Conservation (phyloP, 2,329 filamentous ascomycete species). For the Phyllachora maydis region DNA sequence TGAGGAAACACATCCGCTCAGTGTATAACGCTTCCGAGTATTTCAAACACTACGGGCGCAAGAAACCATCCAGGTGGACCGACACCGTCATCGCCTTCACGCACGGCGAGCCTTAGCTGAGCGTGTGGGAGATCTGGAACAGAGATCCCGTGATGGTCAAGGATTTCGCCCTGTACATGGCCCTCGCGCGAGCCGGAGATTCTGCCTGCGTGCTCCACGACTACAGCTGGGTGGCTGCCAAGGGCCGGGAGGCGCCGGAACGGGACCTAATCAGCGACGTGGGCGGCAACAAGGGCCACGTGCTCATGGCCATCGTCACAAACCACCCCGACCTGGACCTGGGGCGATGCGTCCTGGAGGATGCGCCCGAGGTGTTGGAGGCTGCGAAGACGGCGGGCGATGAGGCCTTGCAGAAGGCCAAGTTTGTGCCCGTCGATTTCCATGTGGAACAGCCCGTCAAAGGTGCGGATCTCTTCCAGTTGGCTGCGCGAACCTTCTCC, state of each 20-base stretch:
- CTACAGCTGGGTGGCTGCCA: constrained; percentile 9
- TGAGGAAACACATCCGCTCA: constrained; percentile 7
- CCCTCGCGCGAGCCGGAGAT: constrained; percentile 5
- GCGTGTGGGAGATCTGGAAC: constrained; percentile 12
- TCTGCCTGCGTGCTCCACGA: constrained; percentile 11
- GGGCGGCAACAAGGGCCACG: constrained; percentile 12
- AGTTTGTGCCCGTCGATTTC: constrained; percentile 11
- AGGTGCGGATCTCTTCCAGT: constrained; percentile 6
- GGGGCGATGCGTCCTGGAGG: constrained; percentile 12
- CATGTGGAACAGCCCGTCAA: constrained; percentile 11
- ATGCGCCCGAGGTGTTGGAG: constrained; percentile 11
- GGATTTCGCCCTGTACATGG: constrained; percentile 11
- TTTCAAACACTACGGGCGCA: constrained; percentile 11
- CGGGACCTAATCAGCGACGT: constrained; percentile 12
- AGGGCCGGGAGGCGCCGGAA: constrained; percentile 1
- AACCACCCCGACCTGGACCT: constrained; percentile 8
- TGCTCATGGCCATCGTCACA: constrained; percentile 8
- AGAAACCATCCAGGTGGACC: constrained; percentile 9
- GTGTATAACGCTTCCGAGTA: constrained; percentile 10
- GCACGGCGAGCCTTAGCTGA: constrained; percentile 8
- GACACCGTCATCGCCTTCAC: constrained; percentile 10
- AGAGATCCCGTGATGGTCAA: constrained; percentile 7
- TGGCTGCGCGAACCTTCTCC: too few species aligned
- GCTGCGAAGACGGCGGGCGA: constrained; percentile 6
- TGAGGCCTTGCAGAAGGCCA: constrained; percentile 4